Evolutionary conservation across 2,329 filamentous ascomycete genomes (phyloP), one percentile per base, ranked within the genome.

Genomic region (Fonsecaea nubica): DNA sequence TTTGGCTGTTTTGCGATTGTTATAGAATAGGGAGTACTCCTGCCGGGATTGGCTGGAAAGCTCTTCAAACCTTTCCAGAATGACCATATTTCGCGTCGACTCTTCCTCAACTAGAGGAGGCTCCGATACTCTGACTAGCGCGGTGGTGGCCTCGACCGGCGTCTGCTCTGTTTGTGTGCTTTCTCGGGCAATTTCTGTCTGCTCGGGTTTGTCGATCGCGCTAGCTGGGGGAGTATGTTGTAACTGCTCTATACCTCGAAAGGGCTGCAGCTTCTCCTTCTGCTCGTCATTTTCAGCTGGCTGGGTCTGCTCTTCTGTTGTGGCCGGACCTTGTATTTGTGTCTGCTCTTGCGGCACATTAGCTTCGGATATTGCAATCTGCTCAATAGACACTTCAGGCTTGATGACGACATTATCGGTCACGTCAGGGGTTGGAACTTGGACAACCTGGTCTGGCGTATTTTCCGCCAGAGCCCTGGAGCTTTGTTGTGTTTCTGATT

Each of bases 61-160:
- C 54, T 84, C 78, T 62, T 86, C 83, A 73, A 88, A 86, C 57
- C 84, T 82, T 71, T 86, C 81, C 10, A 91, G 81, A 60, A 87
- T 85, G 5, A 89, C 80, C 9, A 89, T 80, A 61, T 85, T 85
- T 35, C 86, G 83, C 18, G 84, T 83, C 9, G 84, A 84, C 35
- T 85, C 77, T 73, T 82, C 83, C 68, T 83, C 80, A 13, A 80
- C 76, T 60, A 59, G 63, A 36, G 64, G 65, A 30, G 65, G 56
- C 33, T 61, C 30, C 32, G 58, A n/a, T 38, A 8, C 45, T 21
- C 48, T 12, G 12, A 18, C 8, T 10, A 4, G 45, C 10, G 50
- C 32, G 10, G 30, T 53, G 12, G n/a, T 13, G 10, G 21, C 45
- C 6, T 18, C 45, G 1, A 54, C 2, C 13, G 18, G 32, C 33